phyloP scores from a whole-genome alignment of 208 protist species.

The Leishmania braziliensis region DNA sequence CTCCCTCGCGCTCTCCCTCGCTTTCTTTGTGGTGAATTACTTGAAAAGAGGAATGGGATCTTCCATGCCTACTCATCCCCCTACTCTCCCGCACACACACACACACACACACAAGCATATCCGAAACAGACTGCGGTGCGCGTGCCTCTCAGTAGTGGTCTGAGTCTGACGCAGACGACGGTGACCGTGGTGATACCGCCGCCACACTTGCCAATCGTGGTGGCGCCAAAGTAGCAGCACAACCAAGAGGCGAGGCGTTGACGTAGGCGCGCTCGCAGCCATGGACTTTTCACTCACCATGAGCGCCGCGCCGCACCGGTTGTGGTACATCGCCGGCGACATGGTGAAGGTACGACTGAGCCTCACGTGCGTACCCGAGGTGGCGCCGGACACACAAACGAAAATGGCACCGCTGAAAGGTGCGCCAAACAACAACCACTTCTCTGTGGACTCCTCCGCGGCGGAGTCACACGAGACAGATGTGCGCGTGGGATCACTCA shows the following conservation, averaged over 20 bases:
- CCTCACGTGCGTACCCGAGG: slow-evolving; percentile 38
- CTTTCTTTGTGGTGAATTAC: background rate
- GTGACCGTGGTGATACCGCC: background rate
- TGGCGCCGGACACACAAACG: slow-evolving; percentile 8
- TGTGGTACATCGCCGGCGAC: slow-evolving; percentile 71
- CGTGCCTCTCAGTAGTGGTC: background rate
- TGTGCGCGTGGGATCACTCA: slow-evolving; percentile 35
- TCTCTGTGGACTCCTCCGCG: slow-evolving; percentile 33
- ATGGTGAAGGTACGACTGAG: slow-evolving; percentile 45
- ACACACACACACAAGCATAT: background rate
- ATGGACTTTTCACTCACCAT: slow-evolving; percentile 26
- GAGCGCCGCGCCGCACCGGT: slow-evolving; percentile 38
- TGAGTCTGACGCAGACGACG: background rate
- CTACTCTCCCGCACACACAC: background rate
- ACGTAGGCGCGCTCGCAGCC: background rate
- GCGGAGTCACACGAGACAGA: slow-evolving; percentile 25
- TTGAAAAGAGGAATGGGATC: background rate
- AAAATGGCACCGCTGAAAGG: slow-evolving; percentile 22
- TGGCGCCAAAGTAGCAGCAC: background rate
- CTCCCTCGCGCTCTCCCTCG: background rate
- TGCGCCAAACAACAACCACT: slow-evolving; percentile 37
- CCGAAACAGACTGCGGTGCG: background rate
- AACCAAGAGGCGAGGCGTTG: background rate
- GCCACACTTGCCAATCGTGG: background rate
- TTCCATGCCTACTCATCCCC: background rate